phyloP scores from a whole-genome alignment of 192 early-diverging fungal genomes.

The Lobulomyces angularis region DNA sequence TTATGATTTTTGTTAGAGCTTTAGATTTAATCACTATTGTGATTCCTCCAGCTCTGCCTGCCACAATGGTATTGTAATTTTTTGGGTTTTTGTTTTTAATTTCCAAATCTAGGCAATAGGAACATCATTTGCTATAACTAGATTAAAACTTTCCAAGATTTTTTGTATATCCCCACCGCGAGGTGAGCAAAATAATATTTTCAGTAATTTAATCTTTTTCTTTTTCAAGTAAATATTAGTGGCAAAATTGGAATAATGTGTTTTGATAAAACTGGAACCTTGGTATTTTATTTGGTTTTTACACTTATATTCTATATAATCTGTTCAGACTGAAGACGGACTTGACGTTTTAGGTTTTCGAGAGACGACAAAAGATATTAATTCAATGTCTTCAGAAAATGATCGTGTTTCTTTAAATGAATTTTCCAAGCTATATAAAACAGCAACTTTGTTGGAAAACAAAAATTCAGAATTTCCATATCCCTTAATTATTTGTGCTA shows the following conservation, averaged over 20 bases:
- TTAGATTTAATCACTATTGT: slow-evolving; percentile 94
- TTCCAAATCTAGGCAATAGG: too few relatives aligned
- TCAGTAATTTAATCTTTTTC: too few relatives aligned
- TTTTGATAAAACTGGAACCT: slow-evolving; percentile 98
- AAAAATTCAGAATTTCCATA: slow-evolving; percentile 27
- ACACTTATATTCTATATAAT: too few relatives aligned
- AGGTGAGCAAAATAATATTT: too few relatives aligned
- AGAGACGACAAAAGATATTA: slow-evolving; percentile 16
- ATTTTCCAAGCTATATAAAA: background rate
- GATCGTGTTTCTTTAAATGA: background rate
- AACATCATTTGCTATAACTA: slow-evolving; percentile 82
- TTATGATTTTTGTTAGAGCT: slow-evolving; percentile 74
- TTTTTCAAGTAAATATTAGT: slow-evolving; percentile 82
- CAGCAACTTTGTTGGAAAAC: background rate
- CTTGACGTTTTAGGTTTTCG: slow-evolving; percentile 89
- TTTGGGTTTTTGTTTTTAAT: too few relatives aligned
- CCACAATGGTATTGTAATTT: too few relatives aligned
- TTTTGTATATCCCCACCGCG: slow-evolving; percentile 84
- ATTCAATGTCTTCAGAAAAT: background rate
- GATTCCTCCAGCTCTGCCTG: slow-evolving; percentile 91
- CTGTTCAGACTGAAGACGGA: slow-evolving; percentile 90
- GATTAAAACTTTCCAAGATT: slow-evolving; percentile 67
- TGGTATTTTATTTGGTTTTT: too few relatives aligned
- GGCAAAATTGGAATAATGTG: slow-evolving; percentile 93
- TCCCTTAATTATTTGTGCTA: slow-evolving; percentile 43